Evolutionary conservation across 106 monocot species (phyloP).

Genomic region (Narthecium ossifragum): DNA sequence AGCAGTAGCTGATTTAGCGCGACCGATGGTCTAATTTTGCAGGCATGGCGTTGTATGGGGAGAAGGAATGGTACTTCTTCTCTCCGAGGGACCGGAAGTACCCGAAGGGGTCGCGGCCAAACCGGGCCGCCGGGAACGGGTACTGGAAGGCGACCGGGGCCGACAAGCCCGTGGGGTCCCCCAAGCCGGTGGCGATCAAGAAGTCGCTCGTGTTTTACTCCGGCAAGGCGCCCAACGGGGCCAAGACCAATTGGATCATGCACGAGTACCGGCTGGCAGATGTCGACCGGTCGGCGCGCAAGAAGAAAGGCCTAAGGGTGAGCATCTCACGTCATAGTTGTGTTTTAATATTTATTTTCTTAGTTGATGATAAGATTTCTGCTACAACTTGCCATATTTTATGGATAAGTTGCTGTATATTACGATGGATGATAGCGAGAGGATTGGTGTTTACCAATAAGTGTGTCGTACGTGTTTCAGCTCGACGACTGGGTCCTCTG

Average conservation of each 20-base stretch:
- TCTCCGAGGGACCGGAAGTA: constrained; percentile 82
- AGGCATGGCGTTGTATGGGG: constrained; percentile 63
- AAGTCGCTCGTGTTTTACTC: constrained; percentile 86
- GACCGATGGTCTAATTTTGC: too few species aligned
- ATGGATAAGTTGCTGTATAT: too few species aligned
- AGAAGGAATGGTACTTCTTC: constrained; percentile 95
- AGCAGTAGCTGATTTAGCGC: too few species aligned
- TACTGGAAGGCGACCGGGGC: constrained; percentile 98
- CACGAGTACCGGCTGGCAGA: constrained; percentile 86
- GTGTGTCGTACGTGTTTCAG: too few species aligned
- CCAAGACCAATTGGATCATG: constrained; percentile 94
- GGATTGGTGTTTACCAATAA: too few species aligned
- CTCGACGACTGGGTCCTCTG: constrained; percentile 89
- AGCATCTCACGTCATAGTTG: too few species aligned
- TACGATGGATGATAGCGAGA: too few species aligned
- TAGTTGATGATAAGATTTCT: too few species aligned
- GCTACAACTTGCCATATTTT: too few species aligned
- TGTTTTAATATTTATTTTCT: too few species aligned
- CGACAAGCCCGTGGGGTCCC: constrained; percentile 67
- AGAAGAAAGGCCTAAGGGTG: constrained; percentile 60
- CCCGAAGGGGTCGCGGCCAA: constrained; percentile 80
- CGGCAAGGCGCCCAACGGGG: constrained; percentile 75
- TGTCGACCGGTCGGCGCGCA: constrained; percentile 59
- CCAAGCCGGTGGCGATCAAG: constrained; percentile 67
- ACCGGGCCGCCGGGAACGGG: constrained; percentile 66